phyloP scores from a whole-genome alignment of 1,139 yeast species.

The Suhomyces anneliseae region DNA sequence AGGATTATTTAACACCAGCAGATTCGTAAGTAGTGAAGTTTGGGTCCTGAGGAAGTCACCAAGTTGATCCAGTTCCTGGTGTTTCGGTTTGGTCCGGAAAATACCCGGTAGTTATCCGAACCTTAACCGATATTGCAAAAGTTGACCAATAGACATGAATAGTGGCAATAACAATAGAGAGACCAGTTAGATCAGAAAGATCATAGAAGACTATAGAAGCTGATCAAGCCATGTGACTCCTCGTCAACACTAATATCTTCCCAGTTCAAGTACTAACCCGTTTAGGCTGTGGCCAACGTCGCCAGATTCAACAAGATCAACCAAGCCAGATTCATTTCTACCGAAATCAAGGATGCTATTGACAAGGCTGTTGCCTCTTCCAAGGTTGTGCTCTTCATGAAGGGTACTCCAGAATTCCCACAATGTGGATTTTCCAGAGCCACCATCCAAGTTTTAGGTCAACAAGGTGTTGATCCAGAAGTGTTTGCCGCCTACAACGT shows the following conservation, averaged over 20 bases:
- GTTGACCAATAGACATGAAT: too few relatives aligned
- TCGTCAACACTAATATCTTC: neutral
- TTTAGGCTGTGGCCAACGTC: conserved; percentile 7
- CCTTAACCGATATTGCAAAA: too few relatives aligned
- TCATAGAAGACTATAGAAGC: neutral
- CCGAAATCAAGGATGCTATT: conserved; percentile 80
- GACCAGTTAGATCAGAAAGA: neutral
- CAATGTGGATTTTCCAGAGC: conserved; percentile 98
- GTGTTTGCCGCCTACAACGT: conserved; percentile 98
- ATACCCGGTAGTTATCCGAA: too few relatives aligned
- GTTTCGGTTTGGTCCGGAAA: too few relatives aligned
- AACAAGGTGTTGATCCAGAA: conserved; percentile 94
- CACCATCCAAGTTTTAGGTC: conserved; percentile 88
- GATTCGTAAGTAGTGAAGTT: conserved; percentile 21
- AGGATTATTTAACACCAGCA: conserved; percentile 20
- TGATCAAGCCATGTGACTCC: neutral
- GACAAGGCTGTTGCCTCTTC: conserved; percentile 83
- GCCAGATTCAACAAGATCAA: conserved; percentile 5
- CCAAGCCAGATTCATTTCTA: conserved; percentile 57
- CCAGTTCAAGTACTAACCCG: conserved; percentile 6
- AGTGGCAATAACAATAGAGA: too few relatives aligned
- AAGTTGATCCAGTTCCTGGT: neutral
- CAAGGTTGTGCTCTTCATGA: conserved; percentile 93
- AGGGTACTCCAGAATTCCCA: conserved; percentile 97
- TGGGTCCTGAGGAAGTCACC: neutral